Base-by-base conservation (phyloP, 345 rosid species). In the Lepidium aucheri region DNA sequence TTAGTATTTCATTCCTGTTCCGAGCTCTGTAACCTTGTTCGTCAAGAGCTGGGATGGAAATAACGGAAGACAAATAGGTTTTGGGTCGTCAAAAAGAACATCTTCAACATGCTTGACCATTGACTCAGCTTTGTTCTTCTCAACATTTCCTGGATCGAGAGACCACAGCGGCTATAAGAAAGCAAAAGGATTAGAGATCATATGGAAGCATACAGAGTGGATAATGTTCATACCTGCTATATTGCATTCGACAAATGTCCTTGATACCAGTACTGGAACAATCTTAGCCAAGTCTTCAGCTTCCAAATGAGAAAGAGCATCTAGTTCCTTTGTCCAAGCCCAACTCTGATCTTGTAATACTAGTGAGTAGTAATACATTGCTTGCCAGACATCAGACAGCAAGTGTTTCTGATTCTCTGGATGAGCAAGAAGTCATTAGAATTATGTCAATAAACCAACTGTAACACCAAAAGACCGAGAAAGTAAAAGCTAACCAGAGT, bases 321-420 rank as follows among this genome's bases (percentile, higher is more conserved):
- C 89, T 63, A 79, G 83, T 60, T 77, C 34, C 60, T 91, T 95
- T 74, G 50, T 82, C 95, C 83, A 83, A 13, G 90, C 84, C 85
- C 87, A 82, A 33, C 73, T 34, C 9, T 57, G 78, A 58, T 86
- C 89, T 35, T 76, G 74, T 46, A 91, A 81, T 24, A 88, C 62
- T 57, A 88, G 53, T 35, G 80, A 83, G 82, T 84, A 82, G 69
- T 85, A 83, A 81, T 69, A 51, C 80, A 70, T 76, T 44, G 88
- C 96, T 77, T 85, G 96, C 95, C 92, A 76, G 49, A 36, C 33
- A 77, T 91, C 98, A 53, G 89, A 78, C 66, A 88, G 65, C 46
- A 89, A 81, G 64, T 89, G 86, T 53, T 89, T 86, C 64, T 89
- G 91, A 79, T 89, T 79, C 80, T 92, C 98, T 92, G 83, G 38